phyloP scores from a whole-genome alignment of 2,329 filamentous ascomycete species.

The Cladophialophora carrionii region DNA sequence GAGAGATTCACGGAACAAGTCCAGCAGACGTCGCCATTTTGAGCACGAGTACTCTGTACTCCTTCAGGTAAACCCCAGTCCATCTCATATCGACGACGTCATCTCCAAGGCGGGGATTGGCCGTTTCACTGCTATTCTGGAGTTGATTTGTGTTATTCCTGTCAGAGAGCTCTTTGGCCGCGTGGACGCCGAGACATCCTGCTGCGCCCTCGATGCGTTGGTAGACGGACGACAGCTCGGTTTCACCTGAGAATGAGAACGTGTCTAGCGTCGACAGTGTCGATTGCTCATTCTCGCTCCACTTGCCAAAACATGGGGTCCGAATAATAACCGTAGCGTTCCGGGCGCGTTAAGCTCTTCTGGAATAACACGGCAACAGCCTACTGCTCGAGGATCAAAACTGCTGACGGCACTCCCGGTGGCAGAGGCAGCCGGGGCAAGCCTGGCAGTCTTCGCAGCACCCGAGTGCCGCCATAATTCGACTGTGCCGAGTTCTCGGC shows the following conservation, averaged over 20 bases:
- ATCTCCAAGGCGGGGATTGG: background rate
- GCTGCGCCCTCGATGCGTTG: background rate
- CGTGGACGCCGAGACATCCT: background rate
- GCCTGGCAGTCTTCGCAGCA: background rate
- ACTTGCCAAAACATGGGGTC: background rate
- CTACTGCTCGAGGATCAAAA: no score
- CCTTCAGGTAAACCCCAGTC: background rate
- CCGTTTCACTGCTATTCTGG: background rate
- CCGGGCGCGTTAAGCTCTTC: background rate
- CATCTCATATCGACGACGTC: constrained; percentile 1
- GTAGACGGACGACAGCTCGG: background rate
- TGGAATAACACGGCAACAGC: background rate
- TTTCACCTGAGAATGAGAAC: background rate
- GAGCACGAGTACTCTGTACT: background rate
- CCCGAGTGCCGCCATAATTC: background rate
- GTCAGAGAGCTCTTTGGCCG: background rate
- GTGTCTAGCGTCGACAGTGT: background rate
- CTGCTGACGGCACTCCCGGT: background rate
- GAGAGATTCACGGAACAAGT: background rate
- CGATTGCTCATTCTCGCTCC: background rate
- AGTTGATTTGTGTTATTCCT: background rate
- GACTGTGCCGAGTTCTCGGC: background rate
- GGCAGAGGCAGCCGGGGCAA: background rate
- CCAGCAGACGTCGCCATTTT: background rate
- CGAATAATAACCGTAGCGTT: background rate